Conservation (phyloP, 2,329 filamentous ascomycete genomes). For the Blumeria graminis region DNA sequence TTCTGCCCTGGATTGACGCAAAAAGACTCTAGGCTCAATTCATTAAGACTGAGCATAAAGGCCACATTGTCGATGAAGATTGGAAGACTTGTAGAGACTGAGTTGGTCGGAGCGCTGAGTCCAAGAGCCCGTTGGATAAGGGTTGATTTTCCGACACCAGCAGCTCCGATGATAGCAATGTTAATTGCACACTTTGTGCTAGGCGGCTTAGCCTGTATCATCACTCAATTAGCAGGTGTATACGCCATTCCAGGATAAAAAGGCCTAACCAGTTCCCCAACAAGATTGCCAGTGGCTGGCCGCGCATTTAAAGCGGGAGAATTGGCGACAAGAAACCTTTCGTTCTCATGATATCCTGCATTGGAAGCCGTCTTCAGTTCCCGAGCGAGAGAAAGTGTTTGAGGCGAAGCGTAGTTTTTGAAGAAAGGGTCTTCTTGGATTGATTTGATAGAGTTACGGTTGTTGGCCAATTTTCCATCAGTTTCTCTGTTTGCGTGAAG, state of each 20-base stretch:
- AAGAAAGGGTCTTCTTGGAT: conserved; percentile 32
- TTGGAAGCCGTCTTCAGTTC: conserved; percentile 13
- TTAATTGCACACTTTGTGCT: conserved; percentile 27
- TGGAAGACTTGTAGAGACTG: conserved; percentile 29
- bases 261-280: conserved; percentile 9
- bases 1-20: conserved; percentile 32
- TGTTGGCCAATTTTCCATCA: background rate
- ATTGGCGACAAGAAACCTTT: conserved; percentile 4
- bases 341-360: conserved; percentile 6
- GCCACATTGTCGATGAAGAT: conserved; percentile 32
- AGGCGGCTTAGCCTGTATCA: conserved; percentile 8
- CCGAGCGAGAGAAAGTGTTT: conserved; percentile 14
- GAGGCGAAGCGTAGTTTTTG: conserved; percentile 21
- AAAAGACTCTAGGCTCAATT: conserved; percentile 41
- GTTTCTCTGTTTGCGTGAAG: background rate
- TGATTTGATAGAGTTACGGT: conserved; percentile 25
- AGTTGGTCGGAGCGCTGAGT: conserved; percentile 26
- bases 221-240: conserved; percentile 5
- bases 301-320: conserved; percentile 5
- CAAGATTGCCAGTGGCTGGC: conserved; percentile 6
- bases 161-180: conserved; percentile 41
- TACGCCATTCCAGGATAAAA: background rate
- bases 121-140: conserved; percentile 40
- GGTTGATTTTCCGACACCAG: conserved; percentile 42
- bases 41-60: conserved; percentile 35